Conservation (phyloP, 78 protist species). For the Chrysochromulina parva region DNA sequence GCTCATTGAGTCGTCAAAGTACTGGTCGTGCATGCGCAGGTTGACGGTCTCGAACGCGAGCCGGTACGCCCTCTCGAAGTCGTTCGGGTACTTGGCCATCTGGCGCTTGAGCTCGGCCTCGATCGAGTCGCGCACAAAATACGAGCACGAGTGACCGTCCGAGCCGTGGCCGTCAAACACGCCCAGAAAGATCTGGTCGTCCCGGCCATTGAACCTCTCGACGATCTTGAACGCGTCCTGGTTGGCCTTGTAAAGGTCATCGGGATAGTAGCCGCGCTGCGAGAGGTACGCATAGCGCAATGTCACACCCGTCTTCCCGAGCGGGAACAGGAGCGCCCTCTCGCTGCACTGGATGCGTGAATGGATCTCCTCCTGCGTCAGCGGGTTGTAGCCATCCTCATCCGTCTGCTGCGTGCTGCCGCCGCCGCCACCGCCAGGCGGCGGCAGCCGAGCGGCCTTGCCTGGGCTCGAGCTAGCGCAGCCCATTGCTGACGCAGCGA, state of each 20-base stretch:
- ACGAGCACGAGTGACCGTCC: neutral
- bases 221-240: neutral
- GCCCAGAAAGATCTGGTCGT: neutral
- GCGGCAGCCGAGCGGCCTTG: too few species aligned
- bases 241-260: neutral
- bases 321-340: neutral
- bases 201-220: neutral
- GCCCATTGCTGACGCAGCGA: too few species aligned
- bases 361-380: neutral
- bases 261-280: conserved; percentile 30
- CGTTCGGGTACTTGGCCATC: neutral
- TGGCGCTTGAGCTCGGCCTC: neutral
- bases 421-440: too few species aligned
- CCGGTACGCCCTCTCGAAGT: neutral
- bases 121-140: neutral
- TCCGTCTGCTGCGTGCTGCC: too few species aligned
- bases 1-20: conserved; percentile 6
- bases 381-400: neutral
- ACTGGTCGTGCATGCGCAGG: neutral
- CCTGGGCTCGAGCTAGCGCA: too few species aligned
- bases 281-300: neutral
- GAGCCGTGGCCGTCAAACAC: conserved; percentile 19
- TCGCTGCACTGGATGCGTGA: neutral
- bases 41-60: neutral
- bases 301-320: neutral